Evolutionary conservation across 2,329 filamentous ascomycete species (phyloP).

Genomic region (Penicillium sp.): DNA sequence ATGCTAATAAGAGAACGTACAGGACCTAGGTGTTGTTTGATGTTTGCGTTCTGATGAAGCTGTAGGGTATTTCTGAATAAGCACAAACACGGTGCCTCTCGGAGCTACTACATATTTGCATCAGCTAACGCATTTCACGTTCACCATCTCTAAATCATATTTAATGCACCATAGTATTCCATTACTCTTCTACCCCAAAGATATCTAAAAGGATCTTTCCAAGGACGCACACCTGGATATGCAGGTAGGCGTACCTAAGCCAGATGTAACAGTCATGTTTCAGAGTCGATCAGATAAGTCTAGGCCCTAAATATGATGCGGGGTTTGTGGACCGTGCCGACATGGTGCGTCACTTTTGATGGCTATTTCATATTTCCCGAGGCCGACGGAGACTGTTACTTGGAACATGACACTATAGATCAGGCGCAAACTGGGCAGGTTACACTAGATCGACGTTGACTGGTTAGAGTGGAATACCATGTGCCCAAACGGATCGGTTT

Average conservation of each 20-base stretch:
- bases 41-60: neutral
- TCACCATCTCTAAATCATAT: neutral
- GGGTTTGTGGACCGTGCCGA: neutral
- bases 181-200: neutral
- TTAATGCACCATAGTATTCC: neutral
- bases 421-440: neutral
- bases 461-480: neutral
- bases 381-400: neutral
- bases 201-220: neutral
- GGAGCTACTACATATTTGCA: neutral
- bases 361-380: neutral
- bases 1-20: neutral
- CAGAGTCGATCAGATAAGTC: constrained; percentile 11
- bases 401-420: neutral
- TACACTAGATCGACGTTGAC: neutral
- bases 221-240: neutral
- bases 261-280: neutral
- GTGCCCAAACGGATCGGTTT: neutral
- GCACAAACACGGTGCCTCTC: neutral
- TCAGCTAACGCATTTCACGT: neutral
- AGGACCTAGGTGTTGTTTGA: neutral
- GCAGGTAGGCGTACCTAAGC: neutral
- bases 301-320: constrained; percentile 3
- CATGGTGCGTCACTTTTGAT: neutral
- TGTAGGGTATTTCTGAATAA: neutral